phyloP scores from a whole-genome alignment of 768 basidiomycete species.

The Sistotremastrum suecicum region DNA sequence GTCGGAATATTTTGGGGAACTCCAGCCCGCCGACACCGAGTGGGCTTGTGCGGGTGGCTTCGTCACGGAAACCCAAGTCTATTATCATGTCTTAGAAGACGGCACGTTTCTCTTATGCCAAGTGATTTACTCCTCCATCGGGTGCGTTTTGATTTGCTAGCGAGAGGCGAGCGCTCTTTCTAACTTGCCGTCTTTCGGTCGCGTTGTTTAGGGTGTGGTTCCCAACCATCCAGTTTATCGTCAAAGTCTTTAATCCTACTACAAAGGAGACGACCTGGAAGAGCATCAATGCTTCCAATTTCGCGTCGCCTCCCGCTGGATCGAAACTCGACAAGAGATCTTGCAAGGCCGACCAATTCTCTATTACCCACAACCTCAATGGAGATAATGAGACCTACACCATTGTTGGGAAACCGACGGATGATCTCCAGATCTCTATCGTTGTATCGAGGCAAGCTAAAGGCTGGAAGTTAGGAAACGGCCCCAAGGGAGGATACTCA shows the following conservation, averaged over 20 bases:
- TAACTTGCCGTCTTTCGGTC: slow-evolving; percentile 6
- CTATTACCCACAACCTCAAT: slow-evolving; percentile 48
- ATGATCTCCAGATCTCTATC: slow-evolving; percentile 70
- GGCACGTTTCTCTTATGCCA: slow-evolving; percentile 70
- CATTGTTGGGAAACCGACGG: slow-evolving; percentile 64
- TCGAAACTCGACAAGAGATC: slow-evolving; percentile 63
- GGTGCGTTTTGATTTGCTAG: slow-evolving; percentile 36
- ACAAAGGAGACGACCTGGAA: slow-evolving; percentile 71
- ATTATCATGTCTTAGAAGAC: slow-evolving; percentile 72
- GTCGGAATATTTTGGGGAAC: slow-evolving; percentile 57
- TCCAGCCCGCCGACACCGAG: slow-evolving; percentile 60
- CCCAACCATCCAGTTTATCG: slow-evolving; percentile 88
- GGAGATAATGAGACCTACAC: slow-evolving; percentile 66
- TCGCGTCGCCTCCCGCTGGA: slow-evolving; percentile 56
- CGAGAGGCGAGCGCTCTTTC: background rate
- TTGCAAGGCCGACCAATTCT: slow-evolving; percentile 73
- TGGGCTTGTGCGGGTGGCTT: slow-evolving; percentile 80
- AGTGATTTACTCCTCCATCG: slow-evolving; percentile 77
- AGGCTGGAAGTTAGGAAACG: slow-evolving; percentile 87
- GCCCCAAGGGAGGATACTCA: slow-evolving; percentile 76
- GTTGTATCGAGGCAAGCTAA: slow-evolving; percentile 55
- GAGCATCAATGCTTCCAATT: slow-evolving; percentile 73
- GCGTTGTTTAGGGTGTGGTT: slow-evolving; percentile 59
- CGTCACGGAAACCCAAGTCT: slow-evolving; percentile 79
- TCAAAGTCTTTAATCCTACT: slow-evolving; percentile 72